Conservation (phyloP, 2,329 filamentous ascomycete genomes). For the Pseudocercospora cruenta region DNA sequence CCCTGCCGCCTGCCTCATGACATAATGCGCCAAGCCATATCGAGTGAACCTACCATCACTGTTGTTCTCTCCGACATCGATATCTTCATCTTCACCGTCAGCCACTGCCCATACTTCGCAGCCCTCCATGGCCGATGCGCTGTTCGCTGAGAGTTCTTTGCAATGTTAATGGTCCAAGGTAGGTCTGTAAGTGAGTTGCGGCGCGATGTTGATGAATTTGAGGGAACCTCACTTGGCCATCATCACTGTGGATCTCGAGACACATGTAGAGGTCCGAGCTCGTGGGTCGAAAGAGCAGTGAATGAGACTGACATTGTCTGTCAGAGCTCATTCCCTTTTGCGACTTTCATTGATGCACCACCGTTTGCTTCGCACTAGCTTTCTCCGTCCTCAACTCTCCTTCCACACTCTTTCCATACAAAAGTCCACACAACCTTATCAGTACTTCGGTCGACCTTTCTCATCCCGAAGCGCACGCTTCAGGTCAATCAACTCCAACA, state of each 20-base stretch:
- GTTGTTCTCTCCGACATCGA: background rate
- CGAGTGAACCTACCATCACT: slow-evolving; percentile 8
- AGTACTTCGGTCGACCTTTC: background rate
- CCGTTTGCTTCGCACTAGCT: slow-evolving; percentile 9
- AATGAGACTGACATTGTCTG: slow-evolving; percentile 1
- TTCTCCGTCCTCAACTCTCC: background rate
- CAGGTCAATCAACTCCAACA: background rate
- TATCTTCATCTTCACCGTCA: background rate
- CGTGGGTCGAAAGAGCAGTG: background rate
- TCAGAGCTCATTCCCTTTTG: background rate
- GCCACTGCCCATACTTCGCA: slow-evolving; percentile 9
- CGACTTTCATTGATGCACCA: slow-evolving; percentile 15
- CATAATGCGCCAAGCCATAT: slow-evolving; percentile 13
- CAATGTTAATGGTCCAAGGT: background rate
- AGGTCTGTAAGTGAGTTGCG: background rate
- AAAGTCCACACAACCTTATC: background rate
- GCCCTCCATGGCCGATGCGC: slow-evolving; percentile 8
- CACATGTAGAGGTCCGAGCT: background rate
- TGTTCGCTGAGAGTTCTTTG: too few species aligned
- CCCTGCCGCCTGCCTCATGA: slow-evolving; percentile 15
- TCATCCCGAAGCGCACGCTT: background rate
- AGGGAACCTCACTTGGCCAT: background rate
- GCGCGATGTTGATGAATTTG: background rate
- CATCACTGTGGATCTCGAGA: background rate
- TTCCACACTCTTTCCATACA: background rate